Conservation (phyloP, 2,329 filamentous ascomycete species). For the Diaporthe longicolla region DNA sequence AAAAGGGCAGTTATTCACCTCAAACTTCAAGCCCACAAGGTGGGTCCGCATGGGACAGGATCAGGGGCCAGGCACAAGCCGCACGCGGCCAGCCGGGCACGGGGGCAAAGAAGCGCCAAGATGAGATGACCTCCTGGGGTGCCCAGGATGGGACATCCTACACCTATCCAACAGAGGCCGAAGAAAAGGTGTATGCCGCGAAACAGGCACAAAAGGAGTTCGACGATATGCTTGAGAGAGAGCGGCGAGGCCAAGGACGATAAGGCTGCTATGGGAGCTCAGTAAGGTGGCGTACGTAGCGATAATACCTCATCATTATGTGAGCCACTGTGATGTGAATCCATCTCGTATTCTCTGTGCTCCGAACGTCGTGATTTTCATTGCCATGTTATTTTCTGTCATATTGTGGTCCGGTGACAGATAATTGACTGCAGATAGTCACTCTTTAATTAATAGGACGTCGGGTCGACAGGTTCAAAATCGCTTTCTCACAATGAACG, state of each 20-base stretch:
- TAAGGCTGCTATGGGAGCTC: not conserved
- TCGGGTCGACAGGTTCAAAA: not conserved
- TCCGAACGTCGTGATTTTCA: too few relatives aligned
- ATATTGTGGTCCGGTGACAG: too few relatives aligned
- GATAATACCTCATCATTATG: not conserved
- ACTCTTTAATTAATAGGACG: not conserved
- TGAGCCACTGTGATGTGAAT: not conserved
- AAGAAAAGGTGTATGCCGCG: conserved; percentile 56
- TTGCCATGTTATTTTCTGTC: too few relatives aligned
- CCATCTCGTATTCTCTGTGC: not conserved
- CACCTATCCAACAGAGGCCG: conserved; percentile 54
- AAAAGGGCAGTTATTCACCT: conserved; percentile 8
- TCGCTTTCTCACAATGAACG: not conserved
- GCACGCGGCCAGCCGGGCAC: conserved; percentile 13
- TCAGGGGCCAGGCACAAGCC: conserved; percentile 38
- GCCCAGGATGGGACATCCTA: conserved; percentile 46
- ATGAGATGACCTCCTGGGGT: conserved; percentile 44
- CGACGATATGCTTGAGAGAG: conserved; percentile 62
- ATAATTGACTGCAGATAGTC: not conserved
- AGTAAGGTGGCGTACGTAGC: not conserved
- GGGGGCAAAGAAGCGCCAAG: conserved; percentile 43
- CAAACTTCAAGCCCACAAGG: conserved; percentile 12
- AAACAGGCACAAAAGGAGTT: conserved; percentile 66
- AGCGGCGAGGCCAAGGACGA: conserved; percentile 46
- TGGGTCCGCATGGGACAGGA: conserved; percentile 43